A percentile compares a stretch with the other conserved stretches of the same genome.
Conservation (phyloP, 129 eudicot species). For the Lactuca saligna region DNA sequence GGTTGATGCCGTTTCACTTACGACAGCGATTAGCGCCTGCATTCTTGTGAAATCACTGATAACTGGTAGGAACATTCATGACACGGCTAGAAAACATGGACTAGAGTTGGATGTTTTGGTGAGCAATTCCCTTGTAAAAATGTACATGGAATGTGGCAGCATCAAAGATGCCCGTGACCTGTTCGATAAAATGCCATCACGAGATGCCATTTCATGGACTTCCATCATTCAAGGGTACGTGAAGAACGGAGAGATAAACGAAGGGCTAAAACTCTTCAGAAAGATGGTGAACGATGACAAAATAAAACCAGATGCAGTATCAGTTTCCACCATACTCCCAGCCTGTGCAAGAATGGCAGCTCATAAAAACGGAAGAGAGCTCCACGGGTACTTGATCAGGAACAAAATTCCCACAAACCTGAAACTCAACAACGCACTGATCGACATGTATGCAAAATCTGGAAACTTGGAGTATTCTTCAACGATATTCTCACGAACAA, state of each 20-base stretch:
- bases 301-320: constrained; percentile 44
- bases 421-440: constrained; percentile 46
- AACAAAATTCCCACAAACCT: constrained; percentile 39
- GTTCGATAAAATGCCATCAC: constrained; percentile 48
- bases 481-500: constrained; percentile 36
- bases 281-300: constrained; percentile 35
- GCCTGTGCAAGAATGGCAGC: constrained; percentile 73
- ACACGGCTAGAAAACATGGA: constrained; percentile 41
- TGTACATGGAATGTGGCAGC: constrained; percentile 67
- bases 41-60: constrained; percentile 34
- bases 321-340: constrained; percentile 50
- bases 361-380: constrained; percentile 58
- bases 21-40: constrained; percentile 49
- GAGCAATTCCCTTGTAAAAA: constrained; percentile 53
- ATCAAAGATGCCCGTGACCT: constrained; percentile 43
- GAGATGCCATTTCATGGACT: constrained; percentile 60
- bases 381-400: constrained; percentile 50
- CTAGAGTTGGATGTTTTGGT: constrained; percentile 50
- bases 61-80: constrained; percentile 47
- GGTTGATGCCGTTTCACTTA: constrained; percentile 49
- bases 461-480: constrained; percentile 52
- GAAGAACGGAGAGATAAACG: constrained; percentile 56
- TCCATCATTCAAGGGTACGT: constrained; percentile 52
- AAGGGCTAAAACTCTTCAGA: constrained; percentile 55
- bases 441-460: constrained; percentile 70